Evolutionary conservation across 108 stramenopile genomes (phyloP), one percentile per base, ranked within the genome.

Genomic region (Nitzschia putrida): DNA sequence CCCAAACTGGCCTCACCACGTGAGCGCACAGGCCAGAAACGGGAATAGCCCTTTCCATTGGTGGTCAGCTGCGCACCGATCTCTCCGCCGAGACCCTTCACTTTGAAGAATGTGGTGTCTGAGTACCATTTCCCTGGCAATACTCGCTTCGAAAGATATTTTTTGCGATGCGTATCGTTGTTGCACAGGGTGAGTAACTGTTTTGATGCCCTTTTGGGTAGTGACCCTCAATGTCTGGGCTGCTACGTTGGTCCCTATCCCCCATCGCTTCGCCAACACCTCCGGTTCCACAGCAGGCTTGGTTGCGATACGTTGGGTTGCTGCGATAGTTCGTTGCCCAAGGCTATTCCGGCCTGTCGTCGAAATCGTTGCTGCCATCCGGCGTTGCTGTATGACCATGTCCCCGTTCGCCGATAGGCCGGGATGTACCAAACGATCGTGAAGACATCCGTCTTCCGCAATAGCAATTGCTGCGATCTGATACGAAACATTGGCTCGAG

Each of bases 181-280:
- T 14, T 57, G 14, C 1, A 79, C 18, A 51, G 72, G 64, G 21
- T 72, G 50, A 12, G 56, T 16, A 1, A 44, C 66, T 18, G 6
- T 65, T 24, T 45, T 60, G 3, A 79, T 59, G 16, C 71, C 77
- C 16, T 47, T 44, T 18, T 66, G 57, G 6, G 76, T 77, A n/a
- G 80, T 77, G 3, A 49, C 61, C 2, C 26, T 0, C n/a, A 81
- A 29, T 5, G 65, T 79, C 52, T 45, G 29, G 44, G 53, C 59
- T 16, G 72, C 77, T 44, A 57, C 61, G 3, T 79, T 52, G 7
- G 73, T 1, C 6, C 66, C 72, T 29, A 79, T 61, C 29, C 64
- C 57, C 41, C 71, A 73, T 11, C 11, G 13, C 11, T 11, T 13
- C 9, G 44, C 44, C 44, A 44, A 13, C 13, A 11, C 13, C 44